Percentiles rank a stretch among this genome's conserved stretches.
phyloP scores from a whole-genome alignment of 2,329 filamentous ascomycete species.

The Calonectria fujianensis region DNA sequence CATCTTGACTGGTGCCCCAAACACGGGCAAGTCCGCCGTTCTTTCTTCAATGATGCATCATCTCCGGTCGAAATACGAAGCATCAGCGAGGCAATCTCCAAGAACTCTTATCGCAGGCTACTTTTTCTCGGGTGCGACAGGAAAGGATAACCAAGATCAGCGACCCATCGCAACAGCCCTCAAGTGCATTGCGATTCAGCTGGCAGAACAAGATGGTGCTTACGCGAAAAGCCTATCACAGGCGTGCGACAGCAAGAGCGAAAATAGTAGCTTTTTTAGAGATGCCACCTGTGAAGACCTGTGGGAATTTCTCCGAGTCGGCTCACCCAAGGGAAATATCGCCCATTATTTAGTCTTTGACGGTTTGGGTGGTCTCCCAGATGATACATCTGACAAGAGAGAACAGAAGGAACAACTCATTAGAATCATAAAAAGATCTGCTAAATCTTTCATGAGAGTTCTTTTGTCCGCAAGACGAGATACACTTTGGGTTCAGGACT shows the following conservation, averaged over 20 bases:
- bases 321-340: conserved; percentile 7
- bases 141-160: conserved; percentile 12
- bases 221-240: conserved; percentile 7
- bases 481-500: background rate
- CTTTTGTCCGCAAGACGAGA: background rate
- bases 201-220: conserved; percentile 7
- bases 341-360: conserved; percentile 3
- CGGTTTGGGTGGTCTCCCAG: background rate
- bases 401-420: background rate
- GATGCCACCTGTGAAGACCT: conserved; percentile 6
- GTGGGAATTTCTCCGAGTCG: conserved; percentile 10
- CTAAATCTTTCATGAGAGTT: background rate
- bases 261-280: conserved; percentile 17
- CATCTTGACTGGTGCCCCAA: conserved; percentile 3
- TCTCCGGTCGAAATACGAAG: conserved; percentile 9
- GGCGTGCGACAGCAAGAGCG: conserved; percentile 1
- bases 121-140: background rate
- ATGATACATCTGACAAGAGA: background rate
- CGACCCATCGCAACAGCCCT: conserved; percentile 15
- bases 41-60: conserved; percentile 7
- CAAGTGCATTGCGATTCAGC: conserved; percentile 13
- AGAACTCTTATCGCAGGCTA: conserved; percentile 1
- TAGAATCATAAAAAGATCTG: background rate
- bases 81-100: conserved; percentile 5
- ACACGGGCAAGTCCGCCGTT: conserved; percentile 4